phyloP scores from a whole-genome alignment of 345 rosid genomes.

The Theobroma cacao region DNA sequence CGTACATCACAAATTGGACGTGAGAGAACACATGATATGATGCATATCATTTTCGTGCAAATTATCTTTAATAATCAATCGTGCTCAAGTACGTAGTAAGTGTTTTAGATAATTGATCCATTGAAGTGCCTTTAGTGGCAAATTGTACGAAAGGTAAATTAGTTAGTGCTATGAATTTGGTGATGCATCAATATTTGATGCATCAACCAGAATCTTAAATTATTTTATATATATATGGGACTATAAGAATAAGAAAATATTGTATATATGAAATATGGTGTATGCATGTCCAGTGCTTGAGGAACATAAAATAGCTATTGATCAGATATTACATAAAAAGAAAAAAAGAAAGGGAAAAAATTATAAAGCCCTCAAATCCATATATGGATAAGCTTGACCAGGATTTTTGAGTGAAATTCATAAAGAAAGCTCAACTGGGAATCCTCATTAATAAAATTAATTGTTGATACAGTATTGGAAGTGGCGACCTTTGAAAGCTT shows the following conservation, averaged over 20 bases:
- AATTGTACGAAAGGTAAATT: neutral
- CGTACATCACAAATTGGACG: neutral
- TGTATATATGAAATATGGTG: too few relatives aligned
- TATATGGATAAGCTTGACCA: neutral
- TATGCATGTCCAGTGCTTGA: too few relatives aligned
- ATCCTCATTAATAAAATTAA: neutral
- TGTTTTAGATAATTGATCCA: neutral
- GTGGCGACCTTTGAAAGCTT: neutral
- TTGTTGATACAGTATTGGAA: neutral
- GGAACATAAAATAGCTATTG: too few relatives aligned
- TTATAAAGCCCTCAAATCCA: neutral
- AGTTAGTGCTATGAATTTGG: neutral
- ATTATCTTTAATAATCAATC: neutral
- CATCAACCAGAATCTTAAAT: neutral
- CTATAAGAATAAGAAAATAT: too few relatives aligned
- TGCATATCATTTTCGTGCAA: neutral
- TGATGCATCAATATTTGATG: neutral
- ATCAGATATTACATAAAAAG: neutral
- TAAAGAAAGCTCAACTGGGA: too few relatives aligned
- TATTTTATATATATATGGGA: too few relatives aligned
- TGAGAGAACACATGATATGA: neutral
- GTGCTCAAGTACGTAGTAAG: neutral
- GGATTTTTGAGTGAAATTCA: too few relatives aligned
- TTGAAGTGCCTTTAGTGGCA: neutral
- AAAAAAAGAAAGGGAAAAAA: too few relatives aligned